A percentile compares a stretch with the other conserved stretches of the same genome.
Conservation (phyloP, 2,329 filamentous ascomycete species). For the Fusarium burgessii region DNA sequence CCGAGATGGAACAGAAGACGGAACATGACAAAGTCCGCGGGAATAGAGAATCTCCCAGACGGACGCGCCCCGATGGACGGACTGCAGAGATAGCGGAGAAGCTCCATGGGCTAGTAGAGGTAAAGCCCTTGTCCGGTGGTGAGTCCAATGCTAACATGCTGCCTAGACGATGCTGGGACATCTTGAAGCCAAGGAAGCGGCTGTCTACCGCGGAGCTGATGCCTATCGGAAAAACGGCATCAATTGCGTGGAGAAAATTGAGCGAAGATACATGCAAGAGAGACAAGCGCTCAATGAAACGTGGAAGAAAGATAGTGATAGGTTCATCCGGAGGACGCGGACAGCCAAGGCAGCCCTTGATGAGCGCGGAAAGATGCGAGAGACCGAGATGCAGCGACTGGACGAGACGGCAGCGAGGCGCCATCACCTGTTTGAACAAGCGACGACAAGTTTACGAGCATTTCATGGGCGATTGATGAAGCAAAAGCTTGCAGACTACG, state of each 20-base stretch:
- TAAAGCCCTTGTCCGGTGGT: constrained; percentile 21
- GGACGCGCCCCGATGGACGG: background rate
- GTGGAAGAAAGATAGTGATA: constrained; percentile 33
- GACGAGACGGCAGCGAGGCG: constrained; percentile 29
- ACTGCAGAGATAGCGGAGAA: constrained; percentile 22
- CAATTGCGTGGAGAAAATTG: constrained; percentile 40
- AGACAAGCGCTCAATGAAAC: constrained; percentile 21
- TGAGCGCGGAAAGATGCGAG: constrained; percentile 2
- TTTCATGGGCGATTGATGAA: constrained; percentile 37
- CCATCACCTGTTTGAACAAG: constrained; percentile 32
- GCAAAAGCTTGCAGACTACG: constrained; percentile 2
- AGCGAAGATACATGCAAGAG: constrained; percentile 40
- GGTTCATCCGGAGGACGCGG: constrained; percentile 30
- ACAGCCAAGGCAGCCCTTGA: constrained; percentile 24
- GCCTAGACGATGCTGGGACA: constrained; percentile 42
- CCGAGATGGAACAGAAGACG: background rate
- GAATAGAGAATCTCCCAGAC: background rate
- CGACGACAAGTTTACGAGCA: constrained; percentile 36
- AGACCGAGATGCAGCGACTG: constrained; percentile 12
- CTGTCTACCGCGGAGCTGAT: constrained; percentile 33
- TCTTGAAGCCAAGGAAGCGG: constrained; percentile 41
- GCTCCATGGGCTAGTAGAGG: constrained; percentile 44
- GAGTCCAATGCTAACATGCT: constrained; percentile 24
- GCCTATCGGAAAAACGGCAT: constrained; percentile 40
- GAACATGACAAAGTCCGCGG: background rate